Evolutionary conservation across 306 rosid species (phyloP).

Genomic region (Carpinus viminea): DNA sequence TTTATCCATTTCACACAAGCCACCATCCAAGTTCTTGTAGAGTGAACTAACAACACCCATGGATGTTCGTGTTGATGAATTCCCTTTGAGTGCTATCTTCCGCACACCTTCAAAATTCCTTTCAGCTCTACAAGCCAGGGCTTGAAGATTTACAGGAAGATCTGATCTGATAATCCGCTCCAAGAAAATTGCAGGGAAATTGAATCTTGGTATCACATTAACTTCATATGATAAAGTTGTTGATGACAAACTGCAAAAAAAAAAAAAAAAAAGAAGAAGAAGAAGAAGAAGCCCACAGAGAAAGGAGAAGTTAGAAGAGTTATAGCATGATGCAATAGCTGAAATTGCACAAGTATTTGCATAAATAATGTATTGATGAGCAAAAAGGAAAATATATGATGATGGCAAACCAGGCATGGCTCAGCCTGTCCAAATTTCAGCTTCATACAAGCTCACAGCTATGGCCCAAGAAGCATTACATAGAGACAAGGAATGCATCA

Average conservation of each 20-base stretch:
- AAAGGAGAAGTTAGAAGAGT: slow-evolving; percentile 12
- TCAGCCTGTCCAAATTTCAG: slow-evolving; percentile 5
- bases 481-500: background rate
- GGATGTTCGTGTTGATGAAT: slow-evolving; percentile 27
- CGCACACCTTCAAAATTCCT: slow-evolving; percentile 45
- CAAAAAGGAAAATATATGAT: slow-evolving; percentile 1
- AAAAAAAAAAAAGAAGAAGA: slow-evolving; percentile 1
- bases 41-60: slow-evolving; percentile 37
- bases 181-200: slow-evolving; percentile 88
- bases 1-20: slow-evolving; percentile 44
- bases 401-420: slow-evolving; percentile 10
- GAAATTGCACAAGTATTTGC: background rate
- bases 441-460: background rate
- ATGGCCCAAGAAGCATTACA: background rate
- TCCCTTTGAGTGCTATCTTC: slow-evolving; percentile 34
- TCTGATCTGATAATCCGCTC: slow-evolving; percentile 92
- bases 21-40: slow-evolving; percentile 34
- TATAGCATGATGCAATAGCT: slow-evolving; percentile 12
- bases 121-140: slow-evolving; percentile 85
- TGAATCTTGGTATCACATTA: slow-evolving; percentile 90
- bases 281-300: too few species aligned
- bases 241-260: slow-evolving; percentile 64
- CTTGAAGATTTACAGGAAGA: slow-evolving; percentile 90
- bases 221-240: slow-evolving; percentile 79
- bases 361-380: background rate